Evolutionary conservation across 2,329 filamentous ascomycete species (phyloP), one percentile per base, ranked within the genome.

Genomic region (Fusarium protoensiforme): DNA sequence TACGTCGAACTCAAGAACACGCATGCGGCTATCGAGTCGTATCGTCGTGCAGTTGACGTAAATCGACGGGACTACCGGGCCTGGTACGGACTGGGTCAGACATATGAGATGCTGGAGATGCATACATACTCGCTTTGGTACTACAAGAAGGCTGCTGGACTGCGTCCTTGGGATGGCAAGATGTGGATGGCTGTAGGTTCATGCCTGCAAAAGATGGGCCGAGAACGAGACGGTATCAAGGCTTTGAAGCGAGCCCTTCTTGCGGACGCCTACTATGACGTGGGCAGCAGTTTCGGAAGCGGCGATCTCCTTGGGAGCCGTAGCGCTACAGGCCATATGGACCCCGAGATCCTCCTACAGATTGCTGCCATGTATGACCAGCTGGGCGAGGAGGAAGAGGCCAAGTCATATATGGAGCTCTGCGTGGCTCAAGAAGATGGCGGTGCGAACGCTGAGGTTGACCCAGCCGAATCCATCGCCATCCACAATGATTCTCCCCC

Each of bases 1-100:
- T 99, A 98, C 77, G 95, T 98, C 62, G 96, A 99, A 82, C 91
- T 99, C 83, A 99, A 98, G 80, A 99, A 99, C 80, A 98, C 96
- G 0, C 96, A 99, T 78, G 96, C 96, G 0, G 96, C 96, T 10
- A 98, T 99, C 70, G 96, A 99, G 81, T 97, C 94, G 1, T 99
- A 99, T 80, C 91, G 96, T 2, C 92, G 96, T 46, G 96, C 96
- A 2, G 96, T 99, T 2, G 96, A 99, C 78, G 94, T 96, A 75
- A 98, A 99, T 79, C 91, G 96, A 36, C 94, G 96, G 77, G 96
- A 99, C 81, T 98, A 98, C 81, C 93, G 96, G 65, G 96, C 96
- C 5, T 99, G 96, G 96, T 98, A 99, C 80, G 96, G 96, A 36
- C 87, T 99, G 0, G 96, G 96, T 1, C 96, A 98, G 81, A 97